Base-by-base conservation (phyloP, 306 rosid species). In the Delonix regia region DNA sequence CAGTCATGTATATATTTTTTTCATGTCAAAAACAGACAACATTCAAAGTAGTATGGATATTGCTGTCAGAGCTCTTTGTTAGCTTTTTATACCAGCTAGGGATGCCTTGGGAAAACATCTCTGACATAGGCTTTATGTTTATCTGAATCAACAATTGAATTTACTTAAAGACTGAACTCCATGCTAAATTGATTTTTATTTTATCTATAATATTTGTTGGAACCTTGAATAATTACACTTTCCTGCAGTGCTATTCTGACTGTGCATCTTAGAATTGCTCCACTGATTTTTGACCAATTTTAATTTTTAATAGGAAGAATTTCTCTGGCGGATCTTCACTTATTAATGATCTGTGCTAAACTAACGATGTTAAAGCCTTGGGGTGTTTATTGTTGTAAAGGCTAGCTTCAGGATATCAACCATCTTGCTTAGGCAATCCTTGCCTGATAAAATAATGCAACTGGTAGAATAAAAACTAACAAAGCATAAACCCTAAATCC, bases 371-470 rank as follows among this genome's bases (percentile, higher is more conserved):
- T 24, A 24, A 55, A 21, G 16, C 24, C 63, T 9, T 56, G 63
- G 33, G 13, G 38, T 59, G 64, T 3, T 34, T n/a, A 34, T 34
- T n/a, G 22, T 69, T 62, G 44, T 56, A 11, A 53, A 8, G 61
- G 71, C 44, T 57, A 72, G 83, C 80, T 57, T 66, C 72, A 72
- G 51, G 45, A 13, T 36, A 39, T 53, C 64, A 62, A 49, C 66
- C 76, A 71, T 79, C 48, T 62, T 22, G 45, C 60, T 55, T 21
- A 41, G 51, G 48, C 61, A 72, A 52, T 15, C 44, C 55, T 79
- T 79, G 64, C 19, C 57, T 25, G 19, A 42, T 30, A 45, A 74
- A 56, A 52, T 57, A 47, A 57, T 24, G 25, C 53, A 9, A 33
- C 55, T 36, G 70, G 47, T 42, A 62, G 57, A 57, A 61, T 51